Evolutionary conservation across 768 basidiomycete species (phyloP).

Genomic region (Obba rivulosa): DNA sequence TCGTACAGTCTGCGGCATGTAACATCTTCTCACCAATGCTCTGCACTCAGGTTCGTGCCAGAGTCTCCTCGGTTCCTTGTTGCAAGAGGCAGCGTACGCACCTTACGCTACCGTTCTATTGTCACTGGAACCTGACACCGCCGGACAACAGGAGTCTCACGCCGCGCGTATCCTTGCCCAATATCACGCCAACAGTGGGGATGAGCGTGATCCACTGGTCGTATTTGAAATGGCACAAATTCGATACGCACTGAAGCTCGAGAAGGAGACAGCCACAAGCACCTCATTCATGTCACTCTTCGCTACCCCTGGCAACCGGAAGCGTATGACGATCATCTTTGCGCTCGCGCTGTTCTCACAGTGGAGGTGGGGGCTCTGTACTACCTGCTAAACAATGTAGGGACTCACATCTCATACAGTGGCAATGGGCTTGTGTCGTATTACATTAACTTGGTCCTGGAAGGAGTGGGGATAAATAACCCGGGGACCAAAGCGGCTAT

Average conservation of each 20-base stretch:
- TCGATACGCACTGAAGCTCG: conserved; percentile 57
- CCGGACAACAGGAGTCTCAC: conserved; percentile 41
- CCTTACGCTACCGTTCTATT: neutral
- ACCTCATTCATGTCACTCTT: conserved; percentile 43
- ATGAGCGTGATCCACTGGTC: conserved; percentile 54
- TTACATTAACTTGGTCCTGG: conserved; percentile 66
- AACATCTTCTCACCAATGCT: neutral
- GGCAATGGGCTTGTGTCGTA: conserved; percentile 70
- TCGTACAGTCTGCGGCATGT: neutral
- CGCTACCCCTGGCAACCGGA: conserved; percentile 42
- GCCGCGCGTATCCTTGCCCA: conserved; percentile 60
- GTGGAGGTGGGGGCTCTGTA: conserved; percentile 26
- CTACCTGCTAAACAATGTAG: neutral
- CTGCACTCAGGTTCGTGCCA: conserved; percentile 48
- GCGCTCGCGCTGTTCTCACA: conserved; percentile 52
- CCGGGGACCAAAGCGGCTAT: conserved; percentile 53
- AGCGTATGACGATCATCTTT: conserved; percentile 47
- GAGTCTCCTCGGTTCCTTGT: conserved; percentile 67
- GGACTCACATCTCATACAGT: conserved; percentile 23
- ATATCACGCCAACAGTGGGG: conserved; percentile 62
- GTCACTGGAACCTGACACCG: neutral
- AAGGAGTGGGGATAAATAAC: conserved; percentile 54
- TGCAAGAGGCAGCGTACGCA: conserved; percentile 46
- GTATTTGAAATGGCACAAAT: conserved; percentile 58
- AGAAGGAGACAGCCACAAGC: conserved; percentile 45